Base-by-base conservation (phyloP, 1,284 basidiomycete genomes). In the Pseudozyma hubeiensis region DNA sequence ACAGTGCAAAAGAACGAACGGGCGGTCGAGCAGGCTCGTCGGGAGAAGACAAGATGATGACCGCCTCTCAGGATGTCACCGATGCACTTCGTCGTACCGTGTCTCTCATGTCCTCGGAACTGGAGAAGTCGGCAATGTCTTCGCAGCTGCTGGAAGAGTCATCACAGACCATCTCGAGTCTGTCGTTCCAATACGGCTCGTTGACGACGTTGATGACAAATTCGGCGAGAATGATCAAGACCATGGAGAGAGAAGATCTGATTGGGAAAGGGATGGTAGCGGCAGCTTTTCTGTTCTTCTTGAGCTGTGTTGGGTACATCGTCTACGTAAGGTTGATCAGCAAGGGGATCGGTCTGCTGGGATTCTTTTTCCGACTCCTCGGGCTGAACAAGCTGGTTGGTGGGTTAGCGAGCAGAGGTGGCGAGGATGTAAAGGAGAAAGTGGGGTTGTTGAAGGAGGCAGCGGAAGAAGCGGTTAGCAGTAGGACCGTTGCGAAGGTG, bases 231-330 rank as follows among this genome's bases (percentile, higher is more conserved):
- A 59, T 84, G 44, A 80, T 84, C 66, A 72, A 71, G 49, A 79
- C 79, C 43, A 83, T 84, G 81, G 81, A 84, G 63, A 55, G 81
- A 6, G 75, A 77, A 13, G 82, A 84, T 63, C 54, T 81, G 41
- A 64, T 69, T 24, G 82, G 83, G 37, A 66, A 72, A 29, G 63
- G 59, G 14, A 74, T 82, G 58, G 65, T 84, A 11, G 58, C 69
- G 8, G 59, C 48, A 2, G 64, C 74, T 6, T 74, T 82, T 34
- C 17, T 63, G 50, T 84, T 84, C 61, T 84, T 84, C 53, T 41
- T 78, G 17, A 58, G 46, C 0, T 83, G 81, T 45, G 75, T 84
- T 5, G 52, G 56, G 39, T 84, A 78, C 34, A 81, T 84, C 24
- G 66, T 84, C 35, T 82, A 84, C 41, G 80, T 78, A 14, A 66